Evolutionary conservation across 768 basidiomycete species (phyloP), one percentile per base, ranked within the genome.

Genomic region (Amanita jacksonii): DNA sequence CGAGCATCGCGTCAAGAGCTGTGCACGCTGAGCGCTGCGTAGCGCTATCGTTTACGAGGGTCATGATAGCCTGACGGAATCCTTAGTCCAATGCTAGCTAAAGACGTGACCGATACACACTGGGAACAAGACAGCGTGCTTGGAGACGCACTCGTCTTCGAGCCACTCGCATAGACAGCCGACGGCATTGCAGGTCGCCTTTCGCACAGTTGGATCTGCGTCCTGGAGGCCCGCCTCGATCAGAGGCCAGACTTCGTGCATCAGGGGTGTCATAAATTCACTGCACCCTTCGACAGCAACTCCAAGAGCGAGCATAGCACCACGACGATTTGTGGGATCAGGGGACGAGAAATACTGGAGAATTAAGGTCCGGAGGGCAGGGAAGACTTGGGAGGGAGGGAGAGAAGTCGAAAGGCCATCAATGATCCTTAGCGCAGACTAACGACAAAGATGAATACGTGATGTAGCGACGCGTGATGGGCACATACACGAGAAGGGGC

Each of bases 81-180:
- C n/a, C n/a, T n/a, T n/a, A n/a, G n/a, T n/a, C n/a, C n/a, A n/a
- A n/a, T n/a, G n/a, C n/a, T n/a, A n/a, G n/a, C n/a, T n/a, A n/a
- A n/a, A n/a, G n/a, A n/a, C n/a, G 8, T n/a, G 31, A 15, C 15
- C 23, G 41, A 4, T 35, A 68, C 81, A 48, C 54, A 87, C 90
- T 30, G 96, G 94, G 44, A 99, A 74, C 44, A 99, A 80, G 48
- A 81, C 67, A 5, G 69, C 65, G 65, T 99, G 96, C 57, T 82
- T 84, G 38, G 78, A 65, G 22, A 83, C 78, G 57, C 89, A 93
- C 51, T 93, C 89, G 20, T 97, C 94, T 52, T 92, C 89, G 18
- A 98, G 70, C 88, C 91, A 96, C 65, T 99, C 96, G 60, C 93
- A 97, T 41, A 98, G 64, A 65, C 93, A 98, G 55, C 89, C 89